Conservation (phyloP, 371 early-diverging fungal species). For the Apophysomyces trapeziformis region DNA sequence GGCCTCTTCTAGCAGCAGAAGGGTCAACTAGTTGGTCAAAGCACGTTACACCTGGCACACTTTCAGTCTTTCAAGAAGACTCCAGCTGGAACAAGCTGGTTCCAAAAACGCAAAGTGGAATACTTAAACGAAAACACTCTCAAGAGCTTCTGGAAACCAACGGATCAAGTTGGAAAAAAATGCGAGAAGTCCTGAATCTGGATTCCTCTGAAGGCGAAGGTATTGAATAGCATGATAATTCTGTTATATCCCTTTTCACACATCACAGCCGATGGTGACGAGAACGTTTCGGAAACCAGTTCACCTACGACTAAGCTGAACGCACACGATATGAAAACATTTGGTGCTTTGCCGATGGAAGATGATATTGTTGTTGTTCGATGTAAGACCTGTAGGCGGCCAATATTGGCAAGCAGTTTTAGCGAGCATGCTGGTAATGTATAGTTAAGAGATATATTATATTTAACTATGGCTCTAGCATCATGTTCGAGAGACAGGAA, state of each 20-base stretch:
- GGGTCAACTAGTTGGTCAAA: slow-evolving; percentile 37
- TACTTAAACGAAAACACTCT: slow-evolving; percentile 17
- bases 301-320: slow-evolving; percentile 38
- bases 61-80: slow-evolving; percentile 50
- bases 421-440: slow-evolving; percentile 40
- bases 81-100: slow-evolving; percentile 37
- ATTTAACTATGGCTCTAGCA: background rate
- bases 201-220: slow-evolving; percentile 24
- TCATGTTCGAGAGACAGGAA: slow-evolving; percentile 19
- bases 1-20: slow-evolving; percentile 35
- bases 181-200: slow-evolving; percentile 9
- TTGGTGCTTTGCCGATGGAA: slow-evolving; percentile 50
- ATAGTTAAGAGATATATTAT: background rate
- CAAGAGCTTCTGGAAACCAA: slow-evolving; percentile 8
- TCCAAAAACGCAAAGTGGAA: slow-evolving; percentile 21
- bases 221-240: background rate
- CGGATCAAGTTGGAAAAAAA: slow-evolving; percentile 20
- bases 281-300: slow-evolving; percentile 24
- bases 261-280: slow-evolving; percentile 16
- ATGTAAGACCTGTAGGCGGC: slow-evolving; percentile 45
- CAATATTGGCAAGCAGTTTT: slow-evolving; percentile 44
- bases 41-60: slow-evolving; percentile 46
- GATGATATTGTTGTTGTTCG: slow-evolving; percentile 45
- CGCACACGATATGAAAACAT: slow-evolving; percentile 37
- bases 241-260: background rate